Evolutionary conservation across 106 monocot species (phyloP).

Genomic region (Hemerocallis citrina): DNA sequence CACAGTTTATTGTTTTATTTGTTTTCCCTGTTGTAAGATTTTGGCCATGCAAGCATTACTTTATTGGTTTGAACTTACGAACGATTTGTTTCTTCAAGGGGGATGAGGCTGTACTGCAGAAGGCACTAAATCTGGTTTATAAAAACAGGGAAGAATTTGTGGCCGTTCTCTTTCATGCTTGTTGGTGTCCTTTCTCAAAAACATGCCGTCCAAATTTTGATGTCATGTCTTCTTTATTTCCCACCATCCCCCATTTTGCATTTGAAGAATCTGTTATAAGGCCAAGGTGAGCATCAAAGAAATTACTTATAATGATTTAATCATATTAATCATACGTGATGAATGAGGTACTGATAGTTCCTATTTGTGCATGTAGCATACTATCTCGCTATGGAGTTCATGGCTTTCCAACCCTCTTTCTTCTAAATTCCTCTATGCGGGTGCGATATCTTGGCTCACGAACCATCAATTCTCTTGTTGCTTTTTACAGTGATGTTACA

Average conservation of each 20-base stretch:
- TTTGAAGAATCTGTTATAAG: constrained; percentile 73
- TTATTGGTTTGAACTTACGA: too few relatives aligned
- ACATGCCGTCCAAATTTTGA: constrained; percentile 51
- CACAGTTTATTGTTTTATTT: too few relatives aligned
- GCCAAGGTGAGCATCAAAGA: constrained; percentile 45
- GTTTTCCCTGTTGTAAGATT: too few relatives aligned
- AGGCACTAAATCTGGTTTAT: constrained; percentile 38
- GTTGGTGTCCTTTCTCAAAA: constrained; percentile 88
- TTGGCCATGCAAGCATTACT: too few relatives aligned
- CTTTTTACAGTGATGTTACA: constrained; percentile 66
- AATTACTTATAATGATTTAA: too few relatives aligned
- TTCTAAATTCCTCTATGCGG: constrained; percentile 75
- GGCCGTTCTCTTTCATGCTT: constrained; percentile 73
- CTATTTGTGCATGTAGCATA: constrained; percentile 56
- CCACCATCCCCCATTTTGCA: constrained; percentile 58
- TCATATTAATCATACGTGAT: neutral
- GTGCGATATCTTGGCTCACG: constrained; percentile 73
- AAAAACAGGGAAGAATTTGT: constrained; percentile 35
- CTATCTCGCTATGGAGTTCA: constrained; percentile 71
- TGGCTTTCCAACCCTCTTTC: constrained; percentile 78
- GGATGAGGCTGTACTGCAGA: constrained; percentile 46
- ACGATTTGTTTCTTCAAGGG: constrained; percentile 29
- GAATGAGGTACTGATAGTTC: too few relatives aligned
- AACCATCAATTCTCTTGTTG: constrained; percentile 35
- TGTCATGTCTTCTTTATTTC: constrained; percentile 45